Base-by-base conservation (phyloP, 495 filamentous ascomycete species). In the Lophiotrema nucula region DNA sequence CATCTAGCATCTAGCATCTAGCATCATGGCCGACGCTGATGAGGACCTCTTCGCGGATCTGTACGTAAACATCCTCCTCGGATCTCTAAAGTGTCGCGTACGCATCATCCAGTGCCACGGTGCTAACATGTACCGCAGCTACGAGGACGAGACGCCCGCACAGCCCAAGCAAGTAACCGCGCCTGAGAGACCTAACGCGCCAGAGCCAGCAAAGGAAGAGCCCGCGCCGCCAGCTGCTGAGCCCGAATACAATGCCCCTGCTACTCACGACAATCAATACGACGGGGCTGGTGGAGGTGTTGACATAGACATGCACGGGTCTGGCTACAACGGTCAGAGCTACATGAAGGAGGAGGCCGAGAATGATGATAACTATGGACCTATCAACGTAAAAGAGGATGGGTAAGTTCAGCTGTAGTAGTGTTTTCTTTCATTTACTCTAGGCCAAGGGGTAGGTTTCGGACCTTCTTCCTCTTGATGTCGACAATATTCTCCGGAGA, bases 21-120 rank as follows among this genome's bases (percentile, higher is more conserved):
- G 16, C 45, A 45, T 23, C 19, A 95, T 95, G 90, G 83, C 90
- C 22, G 91, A 95, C 70, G 82, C 83, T 45, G 95, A 97, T 48
- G 95, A 97, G 67, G 93, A 98, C 81, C 87, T 98, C 68, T 98
- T 98, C 72, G 93, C 91, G 62, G 93, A 98, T 77, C 83, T 98
- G 93, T 97, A 80, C 71, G 90, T 81, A 31, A 35, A 33, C 22
- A 16, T 47, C 23, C 35, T 18, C 42, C 15, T 23, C 37, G 16
- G 10, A 23, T 28, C 28, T 15, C 15, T 53, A 13, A 15, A 19
- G 22, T 11, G 8, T n/a, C 3, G 45, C 35, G n/a, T n/a, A n/a
- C n/a, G n/a, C n/a, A n/a, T n/a, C n/a, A n/a, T n/a, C n/a, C 49
- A 47, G 11, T 13, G 16, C 10, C 27, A n/a, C 1, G 12, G 16